phyloP scores from a whole-genome alignment of 2,329 filamentous ascomycete species.

The Neonectria punicea region DNA sequence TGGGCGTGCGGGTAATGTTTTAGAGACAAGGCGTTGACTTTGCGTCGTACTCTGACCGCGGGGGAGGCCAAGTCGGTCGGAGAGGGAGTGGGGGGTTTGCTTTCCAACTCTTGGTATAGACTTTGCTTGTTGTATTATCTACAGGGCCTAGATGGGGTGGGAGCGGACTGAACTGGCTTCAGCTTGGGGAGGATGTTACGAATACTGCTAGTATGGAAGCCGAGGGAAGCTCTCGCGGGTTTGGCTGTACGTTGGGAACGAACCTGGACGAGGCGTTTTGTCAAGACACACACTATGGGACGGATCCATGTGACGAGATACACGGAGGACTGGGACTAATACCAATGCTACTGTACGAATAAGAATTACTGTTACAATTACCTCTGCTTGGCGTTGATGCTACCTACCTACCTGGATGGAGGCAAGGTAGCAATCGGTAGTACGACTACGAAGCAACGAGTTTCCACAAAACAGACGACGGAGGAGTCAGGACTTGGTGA shows the following conservation, averaged over 20 bases:
- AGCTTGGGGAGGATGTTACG: constrained; percentile 5
- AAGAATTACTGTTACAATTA: constrained; percentile 24
- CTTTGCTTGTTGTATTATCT: constrained; percentile 38
- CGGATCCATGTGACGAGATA: constrained; percentile 17
- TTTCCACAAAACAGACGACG: constrained; percentile 7
- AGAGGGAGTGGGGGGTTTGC: constrained; percentile 29
- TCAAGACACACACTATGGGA: constrained; percentile 29
- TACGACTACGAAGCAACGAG: neutral
- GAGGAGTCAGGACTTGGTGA: constrained; percentile 2
- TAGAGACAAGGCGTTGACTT: constrained; percentile 37
- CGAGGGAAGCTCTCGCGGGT: constrained; percentile 38
- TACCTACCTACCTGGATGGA: neutral
- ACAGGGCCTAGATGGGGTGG: constrained; percentile 33
- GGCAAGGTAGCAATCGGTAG: neutral
- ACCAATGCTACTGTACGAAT: constrained; percentile 24
- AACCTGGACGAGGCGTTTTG: constrained; percentile 38
- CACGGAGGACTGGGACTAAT: constrained; percentile 27
- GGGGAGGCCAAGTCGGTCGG: constrained; percentile 22
- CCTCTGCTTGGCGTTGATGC: neutral
- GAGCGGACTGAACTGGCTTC: constrained; percentile 23
- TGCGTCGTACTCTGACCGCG: constrained; percentile 34
- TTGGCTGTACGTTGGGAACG: constrained; percentile 28
- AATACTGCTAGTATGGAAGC: constrained; percentile 22
- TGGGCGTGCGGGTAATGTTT: constrained; percentile 40
- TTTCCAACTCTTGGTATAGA: constrained; percentile 36